Percentiles rank a stretch among this genome's conserved stretches.
These are phyloP conservation scores for Hura crepitans DNA, from an alignment of 441 rosid genomes.

Conservation along the genomic window DNA sequence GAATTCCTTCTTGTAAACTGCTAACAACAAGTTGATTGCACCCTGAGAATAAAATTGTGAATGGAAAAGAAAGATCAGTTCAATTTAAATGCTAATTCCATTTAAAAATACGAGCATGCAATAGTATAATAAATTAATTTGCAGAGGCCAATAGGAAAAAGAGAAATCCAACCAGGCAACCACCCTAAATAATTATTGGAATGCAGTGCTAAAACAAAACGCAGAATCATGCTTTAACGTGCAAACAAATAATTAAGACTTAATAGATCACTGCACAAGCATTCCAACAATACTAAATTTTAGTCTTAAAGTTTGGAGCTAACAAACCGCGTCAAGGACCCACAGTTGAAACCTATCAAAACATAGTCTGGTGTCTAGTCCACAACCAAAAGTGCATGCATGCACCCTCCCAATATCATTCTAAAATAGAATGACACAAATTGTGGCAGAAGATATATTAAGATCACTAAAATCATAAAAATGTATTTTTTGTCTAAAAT, in stretches of 20 bases:
- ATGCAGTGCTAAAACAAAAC: not conserved
- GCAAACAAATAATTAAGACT: not conserved
- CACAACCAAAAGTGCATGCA: too few species aligned
- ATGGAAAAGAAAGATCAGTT: not conserved
- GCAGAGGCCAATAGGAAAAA: not conserved
- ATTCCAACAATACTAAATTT: not conserved
- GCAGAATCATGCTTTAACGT: not conserved
- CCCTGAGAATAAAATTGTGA: slow-evolving; percentile 51
- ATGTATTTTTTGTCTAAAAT: not conserved
- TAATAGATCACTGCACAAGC: not conserved
- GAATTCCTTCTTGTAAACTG: slow-evolving; percentile 84
- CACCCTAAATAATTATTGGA: not conserved
- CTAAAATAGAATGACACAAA: not conserved
- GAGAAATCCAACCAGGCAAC: not conserved
- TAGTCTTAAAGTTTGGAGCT: not conserved
- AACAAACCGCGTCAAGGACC: not conserved
- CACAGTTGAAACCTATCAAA: not conserved
- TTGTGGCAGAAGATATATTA: too few species aligned
- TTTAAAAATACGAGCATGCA: not conserved
- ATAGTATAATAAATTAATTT: not conserved
- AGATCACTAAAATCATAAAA: too few species aligned
- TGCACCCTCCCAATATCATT: slow-evolving; percentile 2
- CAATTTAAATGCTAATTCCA: not conserved
- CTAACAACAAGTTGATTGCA: slow-evolving; percentile 82
- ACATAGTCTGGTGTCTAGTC: not conserved